A percentile compares a stretch with the other conserved stretches of the same genome.
Conservation (phyloP, 2,329 filamentous ascomycete species). For the Fusarium sp. region DNA sequence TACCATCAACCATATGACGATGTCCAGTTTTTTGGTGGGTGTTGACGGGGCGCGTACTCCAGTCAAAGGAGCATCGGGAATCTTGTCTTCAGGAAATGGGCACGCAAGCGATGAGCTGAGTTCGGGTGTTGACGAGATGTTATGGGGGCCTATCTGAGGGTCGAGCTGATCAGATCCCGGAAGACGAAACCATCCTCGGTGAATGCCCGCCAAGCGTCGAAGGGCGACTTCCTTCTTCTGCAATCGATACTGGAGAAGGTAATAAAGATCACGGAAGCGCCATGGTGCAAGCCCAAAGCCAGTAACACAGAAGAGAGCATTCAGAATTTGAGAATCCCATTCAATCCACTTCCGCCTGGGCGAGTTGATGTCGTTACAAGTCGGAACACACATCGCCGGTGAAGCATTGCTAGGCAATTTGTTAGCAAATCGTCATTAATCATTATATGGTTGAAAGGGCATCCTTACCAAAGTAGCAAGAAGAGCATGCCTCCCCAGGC, state of each 20-base stretch:
- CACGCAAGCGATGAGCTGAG: constrained; percentile 53
- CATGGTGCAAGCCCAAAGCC: constrained; percentile 87
- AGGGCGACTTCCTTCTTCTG: constrained; percentile 66
- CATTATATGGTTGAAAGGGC: neutral
- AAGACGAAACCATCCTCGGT: constrained; percentile 81
- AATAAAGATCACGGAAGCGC: constrained; percentile 85
- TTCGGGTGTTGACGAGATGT: constrained; percentile 60
- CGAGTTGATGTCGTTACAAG: constrained; percentile 79
- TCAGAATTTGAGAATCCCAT: constrained; percentile 82
- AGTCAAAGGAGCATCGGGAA: constrained; percentile 76
- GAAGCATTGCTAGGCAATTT: constrained; percentile 49
- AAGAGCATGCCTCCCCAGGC: constrained; percentile 95
- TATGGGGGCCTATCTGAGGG: constrained; percentile 64
- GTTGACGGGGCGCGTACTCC: constrained; percentile 77
- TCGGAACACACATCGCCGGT: constrained; percentile 78
- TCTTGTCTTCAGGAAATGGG: constrained; percentile 73
- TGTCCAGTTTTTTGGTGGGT: constrained; percentile 79
- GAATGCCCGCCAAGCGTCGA: constrained; percentile 78
- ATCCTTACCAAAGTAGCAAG: constrained; percentile 77
- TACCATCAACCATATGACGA: constrained; percentile 82
- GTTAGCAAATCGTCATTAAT: constrained; percentile 17
- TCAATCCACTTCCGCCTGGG: constrained; percentile 88
- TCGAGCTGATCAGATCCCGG: constrained; percentile 72
- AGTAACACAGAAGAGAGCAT: constrained; percentile 87
- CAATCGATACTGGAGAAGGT: constrained; percentile 74